Percentiles rank a stretch among this genome's conserved stretches.
Conservation (phyloP, 192 early-diverging fungal species). For the Entophlyctis helioformis region DNA sequence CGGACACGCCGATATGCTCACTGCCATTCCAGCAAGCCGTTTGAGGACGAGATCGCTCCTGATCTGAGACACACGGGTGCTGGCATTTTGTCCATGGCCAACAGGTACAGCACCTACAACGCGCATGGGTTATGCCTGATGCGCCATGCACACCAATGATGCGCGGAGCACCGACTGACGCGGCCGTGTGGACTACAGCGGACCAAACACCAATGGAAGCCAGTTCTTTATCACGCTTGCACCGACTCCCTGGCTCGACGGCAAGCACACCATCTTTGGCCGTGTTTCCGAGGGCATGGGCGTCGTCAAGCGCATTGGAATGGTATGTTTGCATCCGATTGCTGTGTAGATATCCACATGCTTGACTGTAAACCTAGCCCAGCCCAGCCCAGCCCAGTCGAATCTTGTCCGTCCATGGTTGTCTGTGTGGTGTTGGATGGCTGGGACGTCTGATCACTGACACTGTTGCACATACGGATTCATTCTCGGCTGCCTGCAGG, state of each 20-base stretch:
- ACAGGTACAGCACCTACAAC: no score
- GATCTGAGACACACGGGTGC: conserved; percentile 72
- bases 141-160: no score
- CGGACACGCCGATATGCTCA: no score
- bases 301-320: conserved; percentile 69
- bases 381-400: no score
- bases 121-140: no score
- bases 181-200: no score
- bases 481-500: conserved; percentile 1
- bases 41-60: conserved; percentile 71
- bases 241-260: conserved; percentile 83
- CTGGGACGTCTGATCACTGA: no score
- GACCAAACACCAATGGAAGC: conserved; percentile 41
- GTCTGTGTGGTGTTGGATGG: no score
- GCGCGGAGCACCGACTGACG: no score
- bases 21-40: conserved; percentile 66
- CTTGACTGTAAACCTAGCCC: no score
- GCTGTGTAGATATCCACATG: no score
- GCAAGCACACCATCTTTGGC: conserved; percentile 88
- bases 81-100: conserved; percentile 84
- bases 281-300: conserved; percentile 67
- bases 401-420: no score
- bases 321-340: conserved; percentile 26
- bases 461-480: not conserved
- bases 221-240: conserved; percentile 87